Conservation (phyloP, 495 filamentous ascomycete species). For the Tetracladium setigerum region DNA sequence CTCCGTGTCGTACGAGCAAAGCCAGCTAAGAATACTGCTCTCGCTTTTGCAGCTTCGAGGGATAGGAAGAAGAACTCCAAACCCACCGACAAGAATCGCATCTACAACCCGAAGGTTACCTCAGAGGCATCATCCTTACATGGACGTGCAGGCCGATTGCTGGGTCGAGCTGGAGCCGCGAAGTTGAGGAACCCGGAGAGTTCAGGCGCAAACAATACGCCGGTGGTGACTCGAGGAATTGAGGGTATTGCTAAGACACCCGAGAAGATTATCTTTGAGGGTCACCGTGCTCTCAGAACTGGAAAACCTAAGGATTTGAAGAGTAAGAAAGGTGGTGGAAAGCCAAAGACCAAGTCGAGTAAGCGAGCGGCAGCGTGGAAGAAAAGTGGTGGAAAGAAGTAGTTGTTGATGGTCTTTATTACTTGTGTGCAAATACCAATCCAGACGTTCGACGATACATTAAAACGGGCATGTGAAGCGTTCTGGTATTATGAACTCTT, state of each 20-base stretch:
- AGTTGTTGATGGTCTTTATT: slow-evolving; percentile 2
- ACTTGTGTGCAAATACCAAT: background rate
- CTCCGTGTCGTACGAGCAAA: slow-evolving; percentile 83
- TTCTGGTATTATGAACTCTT: too few relatives aligned
- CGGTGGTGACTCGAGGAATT: slow-evolving; percentile 18
- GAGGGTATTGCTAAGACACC: slow-evolving; percentile 39
- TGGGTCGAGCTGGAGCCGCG: slow-evolving; percentile 70
- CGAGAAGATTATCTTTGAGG: slow-evolving; percentile 80
- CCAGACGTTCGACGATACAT: too few relatives aligned
- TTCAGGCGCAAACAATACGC: slow-evolving; percentile 14
- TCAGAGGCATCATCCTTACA: slow-evolving; percentile 62
- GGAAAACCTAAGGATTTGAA: slow-evolving; percentile 55
- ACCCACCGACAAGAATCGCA: slow-evolving; percentile 27
- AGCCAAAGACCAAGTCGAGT: slow-evolving; percentile 42
- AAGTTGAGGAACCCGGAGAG: slow-evolving; percentile 36
- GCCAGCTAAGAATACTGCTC: slow-evolving; percentile 59
- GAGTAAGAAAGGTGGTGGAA: slow-evolving; percentile 35
- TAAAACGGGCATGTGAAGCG: too few relatives aligned
- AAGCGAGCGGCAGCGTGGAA: slow-evolving; percentile 63
- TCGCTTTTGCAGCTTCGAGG: slow-evolving; percentile 11
- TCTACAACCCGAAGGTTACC: slow-evolving; percentile 56
- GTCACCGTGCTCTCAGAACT: slow-evolving; percentile 65
- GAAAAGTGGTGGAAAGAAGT: slow-evolving; percentile 43
- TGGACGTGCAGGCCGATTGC: slow-evolving; percentile 74
- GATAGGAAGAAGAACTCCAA: slow-evolving; percentile 9